A percentile compares a stretch with the other conserved stretches of the same genome.
Conservation (phyloP, 2,329 filamentous ascomycete genomes). For the Dendryphion nanum region DNA sequence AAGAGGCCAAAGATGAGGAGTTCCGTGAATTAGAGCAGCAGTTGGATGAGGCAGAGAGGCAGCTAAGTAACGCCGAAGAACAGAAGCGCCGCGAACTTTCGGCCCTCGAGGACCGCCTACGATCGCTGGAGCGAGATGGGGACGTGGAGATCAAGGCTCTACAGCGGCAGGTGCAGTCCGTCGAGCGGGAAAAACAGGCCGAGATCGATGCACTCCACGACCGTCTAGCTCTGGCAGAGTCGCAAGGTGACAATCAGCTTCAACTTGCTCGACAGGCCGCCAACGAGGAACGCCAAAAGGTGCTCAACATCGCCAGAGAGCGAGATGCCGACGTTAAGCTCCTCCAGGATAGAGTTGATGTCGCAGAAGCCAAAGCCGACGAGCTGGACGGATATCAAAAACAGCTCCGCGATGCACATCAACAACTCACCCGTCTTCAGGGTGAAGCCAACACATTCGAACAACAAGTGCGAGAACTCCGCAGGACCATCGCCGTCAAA, state of each 20-base stretch:
- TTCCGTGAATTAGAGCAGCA: constrained; percentile 50
- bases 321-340: constrained; percentile 39
- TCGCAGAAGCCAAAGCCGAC: constrained; percentile 33
- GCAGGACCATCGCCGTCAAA: constrained; percentile 25
- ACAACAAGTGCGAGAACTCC: constrained; percentile 31
- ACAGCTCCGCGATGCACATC: constrained; percentile 34
- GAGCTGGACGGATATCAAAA: constrained; percentile 36
- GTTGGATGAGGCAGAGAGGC: constrained; percentile 35
- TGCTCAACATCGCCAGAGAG: constrained; percentile 36
- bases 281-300: constrained; percentile 37
- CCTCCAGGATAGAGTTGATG: constrained; percentile 35
- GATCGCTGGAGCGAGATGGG: constrained; percentile 33
- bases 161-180: constrained; percentile 31
- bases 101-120: constrained; percentile 30
- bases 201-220: constrained; percentile 43
- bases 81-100: constrained; percentile 31
- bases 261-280: constrained; percentile 42
- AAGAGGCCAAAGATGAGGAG: constrained; percentile 43
- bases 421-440: constrained; percentile 33
- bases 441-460: constrained; percentile 28
- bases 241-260: constrained; percentile 40
- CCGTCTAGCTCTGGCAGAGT: constrained; percentile 41
- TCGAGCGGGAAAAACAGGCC: constrained; percentile 34
- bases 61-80: constrained; percentile 22
- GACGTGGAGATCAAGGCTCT: constrained; percentile 37